Conservation (phyloP, 495 filamentous ascomycete species). For the Lentithecium fluviatile region DNA sequence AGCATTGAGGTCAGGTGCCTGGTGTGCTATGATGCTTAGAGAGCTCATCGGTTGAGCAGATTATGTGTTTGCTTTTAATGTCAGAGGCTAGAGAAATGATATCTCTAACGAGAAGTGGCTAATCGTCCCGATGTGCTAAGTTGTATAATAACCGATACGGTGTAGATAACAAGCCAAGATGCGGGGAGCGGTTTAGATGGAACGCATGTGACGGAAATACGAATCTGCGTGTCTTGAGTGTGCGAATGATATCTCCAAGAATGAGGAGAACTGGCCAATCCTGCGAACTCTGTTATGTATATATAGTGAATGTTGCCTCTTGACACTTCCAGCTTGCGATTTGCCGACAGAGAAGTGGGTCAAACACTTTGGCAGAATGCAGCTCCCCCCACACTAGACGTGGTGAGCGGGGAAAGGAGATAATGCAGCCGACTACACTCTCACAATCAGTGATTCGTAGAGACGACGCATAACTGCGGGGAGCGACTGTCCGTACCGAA, state of each 20-base stretch:
- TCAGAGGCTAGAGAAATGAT: slow-evolving; percentile 3
- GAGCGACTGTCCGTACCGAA: slow-evolving; percentile 1
- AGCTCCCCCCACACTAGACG: slow-evolving; percentile 11
- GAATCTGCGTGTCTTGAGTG: background rate
- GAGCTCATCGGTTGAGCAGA: background rate
- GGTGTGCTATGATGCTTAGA: slow-evolving; percentile 56
- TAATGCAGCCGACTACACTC: slow-evolving; percentile 9
- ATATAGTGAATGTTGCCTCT: slow-evolving; percentile 13
- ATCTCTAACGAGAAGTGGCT: background rate
- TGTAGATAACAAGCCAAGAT: slow-evolving; percentile 3
- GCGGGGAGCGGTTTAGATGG: slow-evolving; percentile 7
- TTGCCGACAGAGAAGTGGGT: slow-evolving; percentile 20
- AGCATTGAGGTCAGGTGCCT: slow-evolving; percentile 91
- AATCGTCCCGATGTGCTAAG: slow-evolving; percentile 8
- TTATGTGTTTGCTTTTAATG: background rate
- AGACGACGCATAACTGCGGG: slow-evolving; percentile 1
- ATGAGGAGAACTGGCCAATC: slow-evolving; percentile 5
- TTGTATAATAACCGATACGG: slow-evolving; percentile 15
- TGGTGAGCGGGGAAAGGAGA: slow-evolving; percentile 22
- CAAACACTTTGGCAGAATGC: slow-evolving; percentile 27
- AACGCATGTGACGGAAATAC: background rate
- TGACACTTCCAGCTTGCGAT: background rate
- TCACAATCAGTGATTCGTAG: slow-evolving; percentile 6
- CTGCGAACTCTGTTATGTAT: slow-evolving; percentile 7
- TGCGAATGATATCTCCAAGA: slow-evolving; percentile 3